Evolutionary conservation across 2,329 filamentous ascomycete genomes (phyloP).

Genomic region (Neurospora sp.): DNA sequence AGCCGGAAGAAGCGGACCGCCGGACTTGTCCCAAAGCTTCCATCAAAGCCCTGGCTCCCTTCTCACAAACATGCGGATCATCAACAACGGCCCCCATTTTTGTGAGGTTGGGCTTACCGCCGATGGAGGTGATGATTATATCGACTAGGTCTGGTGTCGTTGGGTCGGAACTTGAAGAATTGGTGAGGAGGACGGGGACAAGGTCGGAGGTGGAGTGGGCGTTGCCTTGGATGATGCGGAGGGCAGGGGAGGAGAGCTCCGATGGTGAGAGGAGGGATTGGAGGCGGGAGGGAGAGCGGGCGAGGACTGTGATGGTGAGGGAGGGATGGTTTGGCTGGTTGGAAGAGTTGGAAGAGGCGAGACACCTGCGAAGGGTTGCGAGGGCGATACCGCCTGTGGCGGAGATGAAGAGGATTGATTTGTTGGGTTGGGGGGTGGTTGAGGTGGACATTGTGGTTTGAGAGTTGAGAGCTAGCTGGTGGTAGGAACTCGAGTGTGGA

Average conservation of each 20-base stretch:
- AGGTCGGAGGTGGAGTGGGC: constrained; percentile 32
- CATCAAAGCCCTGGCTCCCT: too few species aligned
- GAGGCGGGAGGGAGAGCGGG: constrained; percentile 40
- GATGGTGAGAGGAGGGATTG: constrained; percentile 23
- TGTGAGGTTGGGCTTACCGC: constrained; percentile 24
- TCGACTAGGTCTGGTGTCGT: constrained; percentile 33
- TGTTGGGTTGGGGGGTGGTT: constrained; percentile 19
- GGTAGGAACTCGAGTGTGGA: neutral
- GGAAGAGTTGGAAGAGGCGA: constrained; percentile 19
- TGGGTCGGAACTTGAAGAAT: constrained; percentile 16
- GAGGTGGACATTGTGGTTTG: constrained; percentile 8
- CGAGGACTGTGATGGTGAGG: constrained; percentile 37
- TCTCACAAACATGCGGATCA: constrained; percentile 25
- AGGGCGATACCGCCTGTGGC: constrained; percentile 41
- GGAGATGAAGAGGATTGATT: constrained; percentile 42
- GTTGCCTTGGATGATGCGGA: constrained; percentile 37
- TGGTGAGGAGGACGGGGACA: constrained; percentile 27
- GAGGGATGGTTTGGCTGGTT: too few species aligned
- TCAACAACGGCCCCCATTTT: constrained; percentile 25
- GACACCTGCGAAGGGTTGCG: constrained; percentile 32
- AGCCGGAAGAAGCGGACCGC: neutral
- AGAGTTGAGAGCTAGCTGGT: neutral
- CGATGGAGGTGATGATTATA: constrained; percentile 38
- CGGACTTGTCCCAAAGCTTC: too few species aligned
- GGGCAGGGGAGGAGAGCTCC: constrained; percentile 21